Base-by-base conservation (phyloP, 805 yeast species). In the Ogataea sp. region DNA sequence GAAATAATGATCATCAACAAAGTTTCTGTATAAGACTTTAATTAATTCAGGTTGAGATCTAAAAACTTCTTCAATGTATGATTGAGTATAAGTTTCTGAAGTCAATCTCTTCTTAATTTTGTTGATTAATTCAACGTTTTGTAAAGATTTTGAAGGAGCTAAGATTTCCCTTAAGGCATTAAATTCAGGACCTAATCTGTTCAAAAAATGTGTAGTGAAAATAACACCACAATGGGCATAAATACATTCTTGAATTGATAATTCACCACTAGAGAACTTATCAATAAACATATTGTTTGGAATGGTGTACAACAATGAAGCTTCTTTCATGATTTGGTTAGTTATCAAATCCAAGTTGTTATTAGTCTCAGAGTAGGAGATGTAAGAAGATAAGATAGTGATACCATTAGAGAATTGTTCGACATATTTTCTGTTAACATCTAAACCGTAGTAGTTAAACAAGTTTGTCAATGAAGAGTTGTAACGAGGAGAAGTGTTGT, bases 221-320 rank as follows among this genome's bases (percentile, higher is more conserved):
- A 87, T 84, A 34, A 84, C 82, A 52, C 90, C 95, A 61, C 88
- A 83, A 61, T 90, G 97, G 34, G 97, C 94, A 59, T 93, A 93
- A 42, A 88, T 81, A 34, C 89, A 78, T 65, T 93, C 98, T 65
- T 90, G 97, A 50, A 94, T 78, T 1, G 97, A 88, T 61, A 90
- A 73, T 48, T 78, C 79, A 39, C 90, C 83, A 37, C 68, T 60
- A 45, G 82, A 78, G 56, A 89, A 89, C 41, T 79, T 70, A 39
- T 73, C 71, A 50, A 79, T 80, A 70, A 89, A 90, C 50, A 77
- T 70, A 55, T 87, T 85, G 61, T 83, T 80, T 37, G 98, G 98
- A 49, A 90, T 76, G 51, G 96, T 84, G 64, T 84, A 93, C 49
- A 90, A 70, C 52, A 93, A 71, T 5, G 97, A 87, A 27, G 96